A percentile compares a stretch with the other conserved stretches of the same genome.
phyloP scores from a whole-genome alignment of 2,329 filamentous ascomycete genomes.

The Fusarium penzigii region DNA sequence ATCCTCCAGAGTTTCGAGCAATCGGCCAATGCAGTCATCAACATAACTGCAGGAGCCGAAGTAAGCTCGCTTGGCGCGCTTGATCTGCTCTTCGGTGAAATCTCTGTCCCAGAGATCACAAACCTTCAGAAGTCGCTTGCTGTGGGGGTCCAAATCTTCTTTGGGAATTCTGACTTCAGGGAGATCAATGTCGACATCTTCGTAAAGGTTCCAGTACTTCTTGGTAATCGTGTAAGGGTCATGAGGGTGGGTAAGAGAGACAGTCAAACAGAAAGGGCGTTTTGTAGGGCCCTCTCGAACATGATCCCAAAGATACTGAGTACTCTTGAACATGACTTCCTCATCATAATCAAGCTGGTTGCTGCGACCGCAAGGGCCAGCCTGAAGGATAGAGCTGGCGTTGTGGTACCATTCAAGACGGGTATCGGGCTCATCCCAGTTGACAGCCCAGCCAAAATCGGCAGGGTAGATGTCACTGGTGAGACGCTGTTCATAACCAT shows the following conservation, averaged over 20 bases:
- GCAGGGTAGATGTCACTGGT: conserved; percentile 96
- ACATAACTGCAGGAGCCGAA: conserved; percentile 94
- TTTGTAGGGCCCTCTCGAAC: conserved; percentile 74
- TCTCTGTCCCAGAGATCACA: conserved; percentile 84
- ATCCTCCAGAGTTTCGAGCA: conserved; percentile 75
- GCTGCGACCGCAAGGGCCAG: conserved; percentile 83
- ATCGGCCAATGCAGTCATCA: conserved; percentile 85
- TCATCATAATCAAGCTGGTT: conserved; percentile 97
- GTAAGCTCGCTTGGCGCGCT: conserved; percentile 82
- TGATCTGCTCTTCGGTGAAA: conserved; percentile 83
- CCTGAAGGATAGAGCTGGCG: conserved; percentile 88
- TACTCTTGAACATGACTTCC: conserved; percentile 90
- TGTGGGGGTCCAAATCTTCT: conserved; percentile 83
- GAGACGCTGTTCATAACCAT: conserved; percentile 88
- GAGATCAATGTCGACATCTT: conserved; percentile 82
- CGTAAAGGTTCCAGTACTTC: conserved; percentile 92
- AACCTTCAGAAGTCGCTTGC: conserved; percentile 81
- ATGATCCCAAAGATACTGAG: conserved; percentile 88
- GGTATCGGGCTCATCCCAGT: conserved; percentile 88
- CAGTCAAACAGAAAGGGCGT: conserved; percentile 83
- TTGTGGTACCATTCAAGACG: conserved; percentile 96
- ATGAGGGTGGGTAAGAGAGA: conserved; percentile 92
- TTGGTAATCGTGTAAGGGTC: conserved; percentile 93
- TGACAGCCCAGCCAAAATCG: conserved; percentile 92
- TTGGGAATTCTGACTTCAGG: conserved; percentile 77